Conservation (phyloP, 1,139 yeast species). For the Pichia sp. region DNA sequence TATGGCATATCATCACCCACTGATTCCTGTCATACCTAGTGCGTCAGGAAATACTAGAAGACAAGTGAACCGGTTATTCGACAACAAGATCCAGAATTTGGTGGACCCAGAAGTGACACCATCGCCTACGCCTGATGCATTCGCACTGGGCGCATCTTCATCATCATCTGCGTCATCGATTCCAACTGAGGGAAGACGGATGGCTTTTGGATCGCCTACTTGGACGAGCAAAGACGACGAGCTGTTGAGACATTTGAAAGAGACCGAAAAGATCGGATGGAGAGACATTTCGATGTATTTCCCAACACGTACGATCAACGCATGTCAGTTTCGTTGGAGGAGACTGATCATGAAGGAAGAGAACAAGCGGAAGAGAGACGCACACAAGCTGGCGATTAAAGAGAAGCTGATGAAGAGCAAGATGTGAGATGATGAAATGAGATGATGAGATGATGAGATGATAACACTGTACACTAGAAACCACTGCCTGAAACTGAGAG, state of each 20-base stretch:
- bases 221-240: conserved; percentile 77
- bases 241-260: conserved; percentile 64
- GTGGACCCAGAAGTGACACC: too few relatives aligned
- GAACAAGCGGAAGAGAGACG: conserved; percentile 9
- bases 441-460: too few relatives aligned
- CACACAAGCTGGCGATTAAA: conserved; percentile 6
- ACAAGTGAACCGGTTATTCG: background rate
- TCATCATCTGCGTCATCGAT: too few relatives aligned
- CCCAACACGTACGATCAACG: conserved; percentile 68
- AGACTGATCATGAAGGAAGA: conserved; percentile 34
- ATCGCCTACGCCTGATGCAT: too few relatives aligned
- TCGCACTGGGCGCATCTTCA: too few relatives aligned
- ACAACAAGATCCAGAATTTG: too few relatives aligned
- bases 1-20: conserved; percentile 15
- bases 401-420: background rate
- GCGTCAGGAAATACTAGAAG: conserved; percentile 12
- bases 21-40: conserved; percentile 14
- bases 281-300: conserved; percentile 70
- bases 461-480: too few relatives aligned
- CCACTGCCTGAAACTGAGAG: too few relatives aligned
- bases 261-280: conserved; percentile 72
- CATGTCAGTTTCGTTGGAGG: conserved; percentile 81
- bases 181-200: conserved; percentile 1
- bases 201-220: conserved; percentile 31
- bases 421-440: background rate